phyloP scores from a whole-genome alignment of 2,329 filamentous ascomycete genomes.

The Cladorrhinum sp. region DNA sequence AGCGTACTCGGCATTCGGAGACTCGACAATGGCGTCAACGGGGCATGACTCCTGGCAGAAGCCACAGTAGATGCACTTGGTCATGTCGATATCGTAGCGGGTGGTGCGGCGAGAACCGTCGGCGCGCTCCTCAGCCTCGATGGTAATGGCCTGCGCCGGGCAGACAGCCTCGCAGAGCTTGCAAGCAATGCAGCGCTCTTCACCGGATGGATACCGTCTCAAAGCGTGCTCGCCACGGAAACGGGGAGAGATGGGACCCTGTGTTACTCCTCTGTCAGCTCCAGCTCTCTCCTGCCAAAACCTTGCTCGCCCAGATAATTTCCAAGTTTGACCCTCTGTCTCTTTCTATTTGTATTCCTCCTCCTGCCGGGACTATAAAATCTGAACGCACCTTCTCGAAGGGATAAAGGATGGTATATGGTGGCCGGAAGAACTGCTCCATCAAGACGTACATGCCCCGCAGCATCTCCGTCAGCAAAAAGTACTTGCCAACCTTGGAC shows the following conservation, averaged over 20 bases:
- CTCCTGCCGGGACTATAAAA: neutral
- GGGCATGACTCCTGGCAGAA: constrained; percentile 99
- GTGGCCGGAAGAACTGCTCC: constrained; percentile 97
- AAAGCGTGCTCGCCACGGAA: constrained; percentile 98
- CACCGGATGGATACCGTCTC: constrained; percentile 91
- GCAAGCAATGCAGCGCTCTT: constrained; percentile 99
- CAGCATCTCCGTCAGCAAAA: constrained; percentile 92
- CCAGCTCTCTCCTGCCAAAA: neutral
- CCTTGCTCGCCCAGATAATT: no score
- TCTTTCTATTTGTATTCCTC: neutral
- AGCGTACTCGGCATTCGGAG: constrained; percentile 60
- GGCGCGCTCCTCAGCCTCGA: constrained; percentile 96
- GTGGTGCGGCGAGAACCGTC: constrained; percentile 94
- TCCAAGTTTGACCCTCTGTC: no score
- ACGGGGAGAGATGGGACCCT: constrained; percentile 91
- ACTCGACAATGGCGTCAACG: constrained; percentile 81
- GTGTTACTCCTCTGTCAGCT: neutral
- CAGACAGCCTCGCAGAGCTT: constrained; percentile 98
- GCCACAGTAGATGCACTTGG: constrained; percentile 99
- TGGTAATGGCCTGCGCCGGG: constrained; percentile 97
- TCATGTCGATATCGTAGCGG: constrained; percentile 99
- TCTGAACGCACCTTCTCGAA: constrained; percentile 76
- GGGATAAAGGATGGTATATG: constrained; percentile 97
- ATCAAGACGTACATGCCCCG: constrained; percentile 96
- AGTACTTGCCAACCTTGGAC: constrained; percentile 87